A percentile compares a stretch with the other conserved stretches of the same genome.
Evolutionary conservation across 2,329 filamentous ascomycete genomes (phyloP).

Genomic region (Fusarium mangiferae): DNA sequence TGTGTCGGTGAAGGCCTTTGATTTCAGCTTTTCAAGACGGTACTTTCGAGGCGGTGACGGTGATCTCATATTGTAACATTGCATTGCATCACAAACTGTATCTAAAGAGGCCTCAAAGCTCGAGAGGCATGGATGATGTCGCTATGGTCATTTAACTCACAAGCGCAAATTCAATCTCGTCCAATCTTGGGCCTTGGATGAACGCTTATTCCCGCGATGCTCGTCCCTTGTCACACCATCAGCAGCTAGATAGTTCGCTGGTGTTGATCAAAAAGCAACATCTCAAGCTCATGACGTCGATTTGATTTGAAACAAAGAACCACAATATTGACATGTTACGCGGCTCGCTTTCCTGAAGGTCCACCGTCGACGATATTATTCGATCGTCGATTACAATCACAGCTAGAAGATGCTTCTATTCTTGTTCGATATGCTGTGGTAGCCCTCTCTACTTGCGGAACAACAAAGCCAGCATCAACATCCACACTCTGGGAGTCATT

Average conservation of each 20-base stretch:
- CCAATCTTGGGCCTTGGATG: slow-evolving; percentile 30
- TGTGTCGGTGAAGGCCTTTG: slow-evolving; percentile 8
- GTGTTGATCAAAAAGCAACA: slow-evolving; percentile 33
- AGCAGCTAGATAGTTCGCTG: neutral
- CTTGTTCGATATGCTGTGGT: neutral
- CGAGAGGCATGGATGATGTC: slow-evolving; percentile 17
- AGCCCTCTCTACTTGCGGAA: slow-evolving; percentile 8
- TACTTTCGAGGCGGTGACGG: slow-evolving; percentile 21
- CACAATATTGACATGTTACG: slow-evolving; percentile 33
- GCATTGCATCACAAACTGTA: neutral
- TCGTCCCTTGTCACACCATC: slow-evolving; percentile 40
- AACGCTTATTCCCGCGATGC: slow-evolving; percentile 38
- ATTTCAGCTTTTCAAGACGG: neutral
- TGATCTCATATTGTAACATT: neutral
- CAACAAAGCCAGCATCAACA: slow-evolving; percentile 1
- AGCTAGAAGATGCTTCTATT: slow-evolving; percentile 1
- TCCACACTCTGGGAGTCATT: neutral
- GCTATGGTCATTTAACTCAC: slow-evolving; percentile 18
- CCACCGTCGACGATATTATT: slow-evolving; percentile 13
- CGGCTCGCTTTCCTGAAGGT: slow-evolving; percentile 11
- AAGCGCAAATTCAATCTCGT: slow-evolving; percentile 14
- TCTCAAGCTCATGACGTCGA: slow-evolving; percentile 37
- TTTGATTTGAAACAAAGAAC: slow-evolving; percentile 37
- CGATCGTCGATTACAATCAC: slow-evolving; percentile 7
- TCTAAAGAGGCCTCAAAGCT: slow-evolving; percentile 23